Evolutionary conservation across 2,329 filamentous ascomycete species (phyloP).

Genomic region (Pseudogymnoascus sp.): DNA sequence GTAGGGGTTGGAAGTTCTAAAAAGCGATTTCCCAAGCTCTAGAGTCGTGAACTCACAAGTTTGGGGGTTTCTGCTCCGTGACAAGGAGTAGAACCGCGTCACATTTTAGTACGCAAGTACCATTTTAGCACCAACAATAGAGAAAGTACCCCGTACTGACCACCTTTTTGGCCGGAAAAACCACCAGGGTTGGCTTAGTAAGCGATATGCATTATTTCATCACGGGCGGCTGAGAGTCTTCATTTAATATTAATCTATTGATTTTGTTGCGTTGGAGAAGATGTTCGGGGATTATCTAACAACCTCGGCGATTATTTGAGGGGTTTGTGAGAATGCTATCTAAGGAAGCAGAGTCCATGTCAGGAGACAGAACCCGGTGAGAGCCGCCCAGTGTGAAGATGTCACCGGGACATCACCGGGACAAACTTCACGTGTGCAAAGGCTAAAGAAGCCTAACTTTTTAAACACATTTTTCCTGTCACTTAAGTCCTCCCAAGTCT

Average conservation of each 20-base stretch:
- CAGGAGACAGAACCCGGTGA: not conserved
- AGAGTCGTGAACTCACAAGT: not conserved
- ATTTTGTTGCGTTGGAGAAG: not conserved
- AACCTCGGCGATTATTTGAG: not conserved
- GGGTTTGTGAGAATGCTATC: not conserved
- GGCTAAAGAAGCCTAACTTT: conserved; percentile 8
- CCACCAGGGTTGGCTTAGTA: not conserved
- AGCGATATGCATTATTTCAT: conserved; percentile 1
- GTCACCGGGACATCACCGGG: not conserved
- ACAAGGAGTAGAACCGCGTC: conserved; percentile 12
- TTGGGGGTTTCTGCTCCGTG: not conserved
- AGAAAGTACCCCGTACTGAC: conserved; percentile 4
- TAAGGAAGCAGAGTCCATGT: not conserved
- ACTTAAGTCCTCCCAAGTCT: not conserved
- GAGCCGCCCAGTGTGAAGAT: not conserved
- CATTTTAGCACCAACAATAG: not conserved
- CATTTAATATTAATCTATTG: conserved; percentile 5
- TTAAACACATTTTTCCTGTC: conserved; percentile 3
- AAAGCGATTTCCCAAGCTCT: conserved; percentile 1
- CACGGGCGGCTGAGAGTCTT: not conserved
- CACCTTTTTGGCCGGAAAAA: conserved; percentile 10
- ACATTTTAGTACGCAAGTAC: conserved; percentile 11
- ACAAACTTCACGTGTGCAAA: conserved; percentile 6
- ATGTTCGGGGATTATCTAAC: not conserved
- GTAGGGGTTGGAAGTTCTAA: not conserved